Conservation (phyloP, 257 asterid genomes). For the Schizonepeta tenuifolia region DNA sequence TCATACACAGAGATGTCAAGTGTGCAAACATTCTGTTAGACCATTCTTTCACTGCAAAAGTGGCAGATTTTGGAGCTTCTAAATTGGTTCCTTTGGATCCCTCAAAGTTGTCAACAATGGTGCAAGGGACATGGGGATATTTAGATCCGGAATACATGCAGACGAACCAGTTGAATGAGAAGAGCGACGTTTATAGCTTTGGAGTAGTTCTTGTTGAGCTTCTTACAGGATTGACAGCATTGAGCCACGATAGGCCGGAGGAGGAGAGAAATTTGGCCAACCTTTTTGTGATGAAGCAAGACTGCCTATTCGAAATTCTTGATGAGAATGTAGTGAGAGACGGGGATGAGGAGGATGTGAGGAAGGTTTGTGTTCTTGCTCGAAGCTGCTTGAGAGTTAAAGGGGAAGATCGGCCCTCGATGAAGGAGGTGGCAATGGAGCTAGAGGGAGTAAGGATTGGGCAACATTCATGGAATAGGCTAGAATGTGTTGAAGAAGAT, state of each 20-base stretch:
- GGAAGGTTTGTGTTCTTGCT: slow-evolving; percentile 30
- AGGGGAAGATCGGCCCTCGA: slow-evolving; percentile 5
- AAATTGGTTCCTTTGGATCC: slow-evolving; percentile 35
- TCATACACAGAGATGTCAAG: slow-evolving; percentile 47
- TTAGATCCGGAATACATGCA: slow-evolving; percentile 49
- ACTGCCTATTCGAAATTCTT: slow-evolving; percentile 24
- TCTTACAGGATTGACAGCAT: slow-evolving; percentile 27
- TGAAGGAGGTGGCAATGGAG: neutral
- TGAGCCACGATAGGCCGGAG: slow-evolving; percentile 10
- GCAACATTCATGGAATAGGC: neutral
- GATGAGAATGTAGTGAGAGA: slow-evolving; percentile 30
- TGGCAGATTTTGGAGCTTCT: slow-evolving; percentile 42
- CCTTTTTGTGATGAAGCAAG: slow-evolving; percentile 24
- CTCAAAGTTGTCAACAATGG: slow-evolving; percentile 32
- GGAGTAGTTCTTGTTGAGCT: slow-evolving; percentile 38
- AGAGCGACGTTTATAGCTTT: slow-evolving; percentile 51
- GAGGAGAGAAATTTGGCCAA: slow-evolving; percentile 31
- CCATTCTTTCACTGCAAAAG: slow-evolving; percentile 34
- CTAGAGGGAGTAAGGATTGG: no score
- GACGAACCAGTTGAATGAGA: slow-evolving; percentile 31
- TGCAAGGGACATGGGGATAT: slow-evolving; percentile 47
- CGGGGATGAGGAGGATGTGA: slow-evolving; percentile 9
- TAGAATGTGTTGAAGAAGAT: slow-evolving; percentile 8
- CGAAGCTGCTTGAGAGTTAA: slow-evolving; percentile 1
- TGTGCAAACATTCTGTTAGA: slow-evolving; percentile 43